Conservation (phyloP, 768 basidiomycete species). For the Lactifluus hygrophoroides region DNA sequence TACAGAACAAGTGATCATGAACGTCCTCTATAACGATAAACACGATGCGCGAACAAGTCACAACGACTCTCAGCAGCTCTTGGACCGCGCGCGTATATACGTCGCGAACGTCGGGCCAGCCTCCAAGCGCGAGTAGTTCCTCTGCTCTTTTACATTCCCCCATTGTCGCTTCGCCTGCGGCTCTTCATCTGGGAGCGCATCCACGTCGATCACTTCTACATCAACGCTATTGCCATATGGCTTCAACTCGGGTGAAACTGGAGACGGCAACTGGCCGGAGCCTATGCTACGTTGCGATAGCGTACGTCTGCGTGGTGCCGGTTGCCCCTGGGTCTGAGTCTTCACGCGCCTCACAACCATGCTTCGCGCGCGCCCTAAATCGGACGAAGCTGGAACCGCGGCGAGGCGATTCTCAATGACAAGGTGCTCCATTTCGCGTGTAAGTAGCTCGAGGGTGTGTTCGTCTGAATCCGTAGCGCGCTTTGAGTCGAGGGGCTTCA, state of each 20-base stretch:
- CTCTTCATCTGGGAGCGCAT: constrained; percentile 10
- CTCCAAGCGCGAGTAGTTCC: not conserved
- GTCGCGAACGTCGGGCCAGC: not conserved
- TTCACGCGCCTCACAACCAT: constrained; percentile 9
- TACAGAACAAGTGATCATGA: too few relatives aligned
- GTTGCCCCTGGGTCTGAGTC: constrained; percentile 3
- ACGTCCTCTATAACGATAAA: too few relatives aligned
- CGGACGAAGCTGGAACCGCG: constrained; percentile 3
- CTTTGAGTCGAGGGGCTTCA: not conserved
- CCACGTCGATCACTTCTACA: constrained; percentile 16
- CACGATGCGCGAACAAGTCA: not conserved
- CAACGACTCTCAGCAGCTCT: constrained; percentile 12
- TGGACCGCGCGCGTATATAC: constrained; percentile 13
- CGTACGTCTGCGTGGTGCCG: constrained; percentile 7
- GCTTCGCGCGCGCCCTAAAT: constrained; percentile 13
- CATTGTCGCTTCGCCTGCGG: not conserved
- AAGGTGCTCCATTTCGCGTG: constrained; percentile 20
- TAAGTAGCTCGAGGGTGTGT: constrained; percentile 12
- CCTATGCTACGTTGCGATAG: constrained; percentile 14
- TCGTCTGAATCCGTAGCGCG: constrained; percentile 4
- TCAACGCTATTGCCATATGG: not conserved
- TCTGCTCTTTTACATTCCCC: not conserved
- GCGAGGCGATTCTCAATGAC: constrained; percentile 17
- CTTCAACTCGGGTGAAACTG: constrained; percentile 3
- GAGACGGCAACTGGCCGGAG: constrained; percentile 10